Evolutionary conservation across 352 stramenopile species (phyloP), one percentile per base, ranked within the genome.

Genomic region (Globisporangium apiculatum): DNA sequence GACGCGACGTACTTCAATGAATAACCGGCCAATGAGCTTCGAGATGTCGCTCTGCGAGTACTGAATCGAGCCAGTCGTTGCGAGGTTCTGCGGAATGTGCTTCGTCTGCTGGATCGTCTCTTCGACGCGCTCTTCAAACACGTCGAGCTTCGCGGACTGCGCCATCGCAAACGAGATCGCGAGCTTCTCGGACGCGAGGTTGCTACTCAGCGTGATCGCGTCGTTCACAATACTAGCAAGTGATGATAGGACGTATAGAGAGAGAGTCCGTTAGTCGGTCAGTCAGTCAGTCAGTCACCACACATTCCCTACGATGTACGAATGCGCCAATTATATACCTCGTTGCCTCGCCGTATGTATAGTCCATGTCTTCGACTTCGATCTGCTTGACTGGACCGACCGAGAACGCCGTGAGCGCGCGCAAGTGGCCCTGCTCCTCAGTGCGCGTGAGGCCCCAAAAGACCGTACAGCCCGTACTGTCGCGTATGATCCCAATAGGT

Each of bases 101-200:
- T 89, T 90, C 18, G 85, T 94, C 55, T 91, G 66, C 53, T 87
- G 82, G 53, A 95, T 96, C 17, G 79, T 92, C 54, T 94, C 77
- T 55, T 96, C 86, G 51, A 97, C 83, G 17, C 83, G 80, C 53
- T 87, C 85, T 71, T 98, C 92, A 64, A 97, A 97, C 24, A 97
- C 87, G 50, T 95, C 89, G n/a, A 98, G 71, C 59, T 97, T 96
- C 18, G 83, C 83, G 5, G 86, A 97, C 73, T 98, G 92, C 17
- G 92, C 91, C 72, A 98, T 92, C 7, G 92, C 89, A 60, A 96
- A 97, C 40, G 80, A 91, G 35, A 97, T 88, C 10, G 91, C 87
- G n/a, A 98, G 72, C 61, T 95, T 95, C 69, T 98, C 90, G 5
- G 85, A 80, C 45, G 85, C 78, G 51, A 83, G 81, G 35, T 77